Base-by-base conservation (phyloP, 73 alveolate species). In the Breviolum minutum region DNA sequence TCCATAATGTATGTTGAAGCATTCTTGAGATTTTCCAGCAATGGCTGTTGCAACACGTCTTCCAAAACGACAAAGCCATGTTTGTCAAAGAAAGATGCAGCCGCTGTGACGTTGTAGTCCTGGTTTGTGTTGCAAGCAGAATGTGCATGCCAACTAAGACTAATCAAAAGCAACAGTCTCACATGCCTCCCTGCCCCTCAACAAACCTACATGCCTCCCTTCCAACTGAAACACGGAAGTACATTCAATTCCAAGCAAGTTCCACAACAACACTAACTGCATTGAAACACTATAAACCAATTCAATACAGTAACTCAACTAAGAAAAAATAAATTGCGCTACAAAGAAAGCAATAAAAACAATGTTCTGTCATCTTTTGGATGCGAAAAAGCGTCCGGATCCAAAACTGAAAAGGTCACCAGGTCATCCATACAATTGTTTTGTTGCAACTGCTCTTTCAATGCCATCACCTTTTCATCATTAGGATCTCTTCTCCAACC, bases 31-130 rank as follows among this genome's bases (percentile, higher is more conserved):
- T 74, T 63, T 54, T 92, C 40, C 32, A 92, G 80, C 68, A 60
- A 40, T 17, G 26, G 66, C 66, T 76, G 81, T 0, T 90, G 62
- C 64, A 92, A 64, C 26, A 90, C 91, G 16, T 92, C 48, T 60
- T 92, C 98, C 66, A 92, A 30, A 12, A 92, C 90, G 29, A 92
- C 82, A 64, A 92, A 92, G 80, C 98, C 98, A 22, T 92, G 83
- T 19, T 16, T 14, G 68, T 66, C 90, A 48, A 92, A 92, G 90
- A 60, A 60, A 29, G 86, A 63, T 26, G 90, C 73, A 40, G 69
- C 98, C n/a, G 11, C 73, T 16, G 91, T 10, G 79, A 74, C 54
- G 61, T 92, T 92, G 68, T 54, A 92, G 64, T 92, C 91, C 97
- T 91, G 66, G 27, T n/a, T n/a, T 2, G 54, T 40, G 54, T 40